Percentiles rank a stretch among this genome's conserved stretches.
These are phyloP conservation scores for Telfairia occidentalis DNA, from an alignment of 331 rosid species.

Conservation along the genomic window DNA sequence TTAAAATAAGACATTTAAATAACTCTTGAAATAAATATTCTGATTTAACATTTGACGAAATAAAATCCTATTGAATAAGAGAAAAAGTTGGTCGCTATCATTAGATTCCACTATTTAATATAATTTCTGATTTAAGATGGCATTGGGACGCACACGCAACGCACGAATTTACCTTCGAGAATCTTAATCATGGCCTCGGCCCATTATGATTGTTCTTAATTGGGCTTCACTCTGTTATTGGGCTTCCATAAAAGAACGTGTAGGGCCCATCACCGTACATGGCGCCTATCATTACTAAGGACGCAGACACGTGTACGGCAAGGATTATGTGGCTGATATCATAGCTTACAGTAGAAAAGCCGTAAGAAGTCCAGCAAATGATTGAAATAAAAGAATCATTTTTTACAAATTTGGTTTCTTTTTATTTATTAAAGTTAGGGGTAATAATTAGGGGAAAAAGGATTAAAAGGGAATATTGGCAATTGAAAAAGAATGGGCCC, in stretches of 20 bases:
- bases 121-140: background rate
- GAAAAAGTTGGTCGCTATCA: background rate
- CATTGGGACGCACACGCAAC: background rate
- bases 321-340: background rate
- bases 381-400: slow-evolving; percentile 1
- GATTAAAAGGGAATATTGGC: background rate
- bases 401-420: background rate
- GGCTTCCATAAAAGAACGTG: background rate
- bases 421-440: background rate
- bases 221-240: slow-evolving; percentile 4
- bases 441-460: background rate
- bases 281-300: background rate
- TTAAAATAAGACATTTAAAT: background rate
- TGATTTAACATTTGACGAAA: background rate
- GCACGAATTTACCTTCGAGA: background rate
- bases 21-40: background rate
- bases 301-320: slow-evolving; percentile 9
- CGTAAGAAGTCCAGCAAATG: slow-evolving; percentile 6
- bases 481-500: background rate
- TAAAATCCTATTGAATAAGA: background rate
- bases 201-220: background rate
- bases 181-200: slow-evolving; percentile 7
- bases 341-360: background rate
- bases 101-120: background rate
- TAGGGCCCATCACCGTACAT: slow-evolving; percentile 12